Base-by-base conservation (phyloP, 345 rosid genomes). In the Ceriops tagal region DNA sequence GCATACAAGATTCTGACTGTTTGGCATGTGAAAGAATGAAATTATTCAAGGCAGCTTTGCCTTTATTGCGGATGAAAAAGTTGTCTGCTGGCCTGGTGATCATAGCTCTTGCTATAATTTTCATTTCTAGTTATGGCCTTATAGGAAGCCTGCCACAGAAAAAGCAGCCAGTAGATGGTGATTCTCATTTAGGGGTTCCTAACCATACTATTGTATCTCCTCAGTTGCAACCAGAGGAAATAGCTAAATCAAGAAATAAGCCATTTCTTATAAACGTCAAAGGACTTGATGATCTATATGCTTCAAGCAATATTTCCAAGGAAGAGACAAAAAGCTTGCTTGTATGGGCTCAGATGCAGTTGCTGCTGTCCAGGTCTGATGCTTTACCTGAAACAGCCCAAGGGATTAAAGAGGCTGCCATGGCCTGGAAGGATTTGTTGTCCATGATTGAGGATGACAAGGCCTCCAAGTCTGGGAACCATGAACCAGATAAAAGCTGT, bases 61-160 rank as follows among this genome's bases (percentile, higher is more conserved):
- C 80, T 68, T 68, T 78, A 52, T 60, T 76, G 46, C 78, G 63
- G 75, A 85, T 84, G 98, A 91, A 75, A 82, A 91, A 82, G 53
- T 91, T 89, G 96, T 89, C 85, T 1, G 92, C 90, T 70, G 98
- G 96, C n/a, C 51, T 86, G 77, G 81, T 77, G 63, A 70, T 85
- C 65, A 27, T 79, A 61, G 86, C 82, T 73, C 89, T 89, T 67
- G 82, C 88, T 61, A 5, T 85, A 28, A 75, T 91, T 70, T 78
- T 87, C 72, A 15, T 88, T 60, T n/a, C 84, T 53, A 78, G 82
- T 53, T 88, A 87, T 75, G 79, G 84, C 75, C 76, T 82, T 65
- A 71, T 85, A 37, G 86, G 73, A 69, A 76, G 65, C 27, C 76
- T 69, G 68, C 73, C 83, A 39, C 62, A 71, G 62, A 67, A 71